These are phyloP conservation scores for Gonium pectorale DNA, from an alignment of 139 green algal species.

Conservation along the genomic window DNA sequence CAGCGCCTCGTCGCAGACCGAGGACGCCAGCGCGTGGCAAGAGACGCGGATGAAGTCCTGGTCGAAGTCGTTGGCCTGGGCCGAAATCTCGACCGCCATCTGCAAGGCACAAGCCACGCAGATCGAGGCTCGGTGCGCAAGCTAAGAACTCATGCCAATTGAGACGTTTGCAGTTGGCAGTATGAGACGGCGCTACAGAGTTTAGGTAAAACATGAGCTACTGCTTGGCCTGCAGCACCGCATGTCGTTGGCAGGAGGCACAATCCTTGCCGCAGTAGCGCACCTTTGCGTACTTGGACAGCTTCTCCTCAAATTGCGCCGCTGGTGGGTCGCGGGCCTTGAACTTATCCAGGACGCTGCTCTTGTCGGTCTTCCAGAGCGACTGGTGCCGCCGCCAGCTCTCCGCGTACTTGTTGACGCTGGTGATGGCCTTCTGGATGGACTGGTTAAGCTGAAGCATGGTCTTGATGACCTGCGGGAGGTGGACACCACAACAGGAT, in stretches of 20 bases:
- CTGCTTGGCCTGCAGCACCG: too few relatives aligned
- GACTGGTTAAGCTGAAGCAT: slow-evolving; percentile 80
- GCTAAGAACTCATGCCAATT: too few relatives aligned
- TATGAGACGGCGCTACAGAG: too few relatives aligned
- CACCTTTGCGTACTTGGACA: slow-evolving; percentile 82
- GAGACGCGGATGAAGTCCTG: slow-evolving; percentile 81
- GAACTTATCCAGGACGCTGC: slow-evolving; percentile 86
- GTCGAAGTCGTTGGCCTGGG: slow-evolving; percentile 68
- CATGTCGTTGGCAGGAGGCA: too few relatives aligned
- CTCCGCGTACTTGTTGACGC: slow-evolving; percentile 78
- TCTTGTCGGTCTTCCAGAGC: slow-evolving; percentile 91
- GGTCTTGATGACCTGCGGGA: slow-evolving; percentile 59
- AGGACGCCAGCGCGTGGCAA: slow-evolving; percentile 66
- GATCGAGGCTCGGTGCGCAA: too few relatives aligned
- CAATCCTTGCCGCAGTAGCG: not conserved
- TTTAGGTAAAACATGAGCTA: too few relatives aligned
- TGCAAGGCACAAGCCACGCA: slow-evolving; percentile 9
- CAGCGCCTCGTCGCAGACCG: slow-evolving; percentile 80
- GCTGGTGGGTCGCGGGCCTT: slow-evolving; percentile 66
- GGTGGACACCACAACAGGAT: too few relatives aligned
- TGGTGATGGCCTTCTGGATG: slow-evolving; percentile 68
- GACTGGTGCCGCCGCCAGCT: slow-evolving; percentile 79
- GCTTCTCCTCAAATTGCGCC: slow-evolving; percentile 82
- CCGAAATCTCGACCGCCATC: slow-evolving; percentile 55
- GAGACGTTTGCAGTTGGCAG: too few relatives aligned